phyloP scores from a whole-genome alignment of 768 basidiomycete species.

The Dendrothele bispora region DNA sequence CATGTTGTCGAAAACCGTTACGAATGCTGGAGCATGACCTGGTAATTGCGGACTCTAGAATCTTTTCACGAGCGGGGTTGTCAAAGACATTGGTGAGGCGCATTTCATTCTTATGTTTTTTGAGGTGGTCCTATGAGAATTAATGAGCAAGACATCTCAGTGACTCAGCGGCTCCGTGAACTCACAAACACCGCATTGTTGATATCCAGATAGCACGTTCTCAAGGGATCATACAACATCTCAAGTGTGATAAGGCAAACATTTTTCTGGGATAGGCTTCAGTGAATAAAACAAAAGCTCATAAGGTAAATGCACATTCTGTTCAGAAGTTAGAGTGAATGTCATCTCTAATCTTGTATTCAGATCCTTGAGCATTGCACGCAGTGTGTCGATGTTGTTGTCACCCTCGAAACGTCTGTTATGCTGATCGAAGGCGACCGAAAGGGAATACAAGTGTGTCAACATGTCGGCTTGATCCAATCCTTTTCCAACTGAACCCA shows the following conservation, averaged over 20 bases:
- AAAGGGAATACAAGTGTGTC: background rate
- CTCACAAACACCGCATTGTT: background rate
- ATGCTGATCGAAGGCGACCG: background rate
- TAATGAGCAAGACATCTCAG: background rate
- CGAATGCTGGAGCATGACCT: background rate
- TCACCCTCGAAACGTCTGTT: background rate
- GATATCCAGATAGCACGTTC: background rate
- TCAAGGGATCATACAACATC: background rate
- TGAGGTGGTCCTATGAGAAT: background rate
- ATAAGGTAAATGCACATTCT: background rate
- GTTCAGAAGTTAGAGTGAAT: background rate
- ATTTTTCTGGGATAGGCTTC: background rate
- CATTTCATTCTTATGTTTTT: background rate
- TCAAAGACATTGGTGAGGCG: background rate
- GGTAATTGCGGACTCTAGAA: background rate
- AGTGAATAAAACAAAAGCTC: background rate
- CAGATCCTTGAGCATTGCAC: background rate
- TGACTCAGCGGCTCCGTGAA: background rate
- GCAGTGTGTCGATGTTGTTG: background rate
- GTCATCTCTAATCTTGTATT: background rate
- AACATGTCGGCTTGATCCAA: background rate
- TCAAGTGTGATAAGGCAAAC: background rate
- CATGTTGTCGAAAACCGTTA: background rate
- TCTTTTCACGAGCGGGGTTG: background rate
- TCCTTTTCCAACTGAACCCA: background rate